These are phyloP conservation scores for Lasiodiplodia sp. DNA, from an alignment of 2,329 filamentous ascomycete species.

Conservation along the genomic window DNA sequence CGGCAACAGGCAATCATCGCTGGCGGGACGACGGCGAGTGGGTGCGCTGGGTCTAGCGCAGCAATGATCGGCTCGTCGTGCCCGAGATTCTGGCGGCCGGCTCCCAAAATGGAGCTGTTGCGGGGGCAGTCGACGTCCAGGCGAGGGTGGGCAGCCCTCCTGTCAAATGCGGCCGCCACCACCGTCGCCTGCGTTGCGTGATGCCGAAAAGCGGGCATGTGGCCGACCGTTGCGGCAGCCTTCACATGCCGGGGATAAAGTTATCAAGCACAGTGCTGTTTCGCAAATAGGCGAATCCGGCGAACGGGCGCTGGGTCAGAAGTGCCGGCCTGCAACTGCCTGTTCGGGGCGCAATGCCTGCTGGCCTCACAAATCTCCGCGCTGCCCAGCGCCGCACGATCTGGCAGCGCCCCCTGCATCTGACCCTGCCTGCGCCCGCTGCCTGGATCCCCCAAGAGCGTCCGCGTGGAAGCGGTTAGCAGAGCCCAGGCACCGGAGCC, in stretches of 20 bases:
- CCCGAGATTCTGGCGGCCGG: slow-evolving; percentile 3
- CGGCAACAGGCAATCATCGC: slow-evolving; percentile 15
- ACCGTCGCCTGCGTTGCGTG: background rate
- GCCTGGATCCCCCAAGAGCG: background rate
- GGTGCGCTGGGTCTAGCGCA: background rate
- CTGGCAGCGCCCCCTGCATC: slow-evolving; percentile 21
- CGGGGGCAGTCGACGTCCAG: background rate
- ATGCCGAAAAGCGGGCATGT: background rate
- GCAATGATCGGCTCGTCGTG: slow-evolving; percentile 22
- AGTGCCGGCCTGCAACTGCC: slow-evolving; percentile 15
- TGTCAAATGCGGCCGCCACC: slow-evolving; percentile 4
- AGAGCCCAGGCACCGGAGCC: background rate
- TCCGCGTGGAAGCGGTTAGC: slow-evolving; percentile 17
- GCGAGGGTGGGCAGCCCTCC: background rate
- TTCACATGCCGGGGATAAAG: background rate
- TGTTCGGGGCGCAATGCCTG: slow-evolving; percentile 1
- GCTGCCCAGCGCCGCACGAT: slow-evolving; percentile 23
- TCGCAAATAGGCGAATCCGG: slow-evolving; percentile 24
- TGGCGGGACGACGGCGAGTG: slow-evolving; percentile 16
- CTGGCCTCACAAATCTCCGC: slow-evolving; percentile 19
- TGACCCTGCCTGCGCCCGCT: slow-evolving; percentile 8
- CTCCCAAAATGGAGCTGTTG: slow-evolving; percentile 1
- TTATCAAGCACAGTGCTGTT: slow-evolving; percentile 11
- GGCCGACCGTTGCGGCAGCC: background rate
- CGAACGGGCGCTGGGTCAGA: slow-evolving; percentile 15